phyloP scores from a whole-genome alignment of 2,329 filamentous ascomycete genomes.

The Elsinoe australis region DNA sequence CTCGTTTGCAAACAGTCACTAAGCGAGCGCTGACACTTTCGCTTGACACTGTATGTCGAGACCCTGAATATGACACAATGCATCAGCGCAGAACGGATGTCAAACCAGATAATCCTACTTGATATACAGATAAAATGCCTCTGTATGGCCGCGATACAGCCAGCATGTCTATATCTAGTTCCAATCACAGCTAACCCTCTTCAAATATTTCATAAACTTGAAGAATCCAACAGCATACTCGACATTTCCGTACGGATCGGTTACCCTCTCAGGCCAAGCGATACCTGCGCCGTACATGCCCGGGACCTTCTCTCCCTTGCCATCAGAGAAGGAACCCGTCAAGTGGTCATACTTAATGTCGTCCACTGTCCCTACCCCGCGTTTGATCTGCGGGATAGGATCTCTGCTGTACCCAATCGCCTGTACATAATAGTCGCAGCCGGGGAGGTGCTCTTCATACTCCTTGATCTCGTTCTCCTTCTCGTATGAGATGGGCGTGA shows the following conservation, averaged over 20 bases:
- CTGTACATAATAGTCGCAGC: constrained; percentile 48
- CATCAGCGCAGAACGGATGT: too few relatives aligned
- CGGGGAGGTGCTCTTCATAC: constrained; percentile 42
- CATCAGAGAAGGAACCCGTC: constrained; percentile 30
- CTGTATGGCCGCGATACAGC: too few relatives aligned
- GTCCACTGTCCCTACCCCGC: constrained; percentile 27
- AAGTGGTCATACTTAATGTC: constrained; percentile 41
- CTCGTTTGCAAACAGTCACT: too few relatives aligned
- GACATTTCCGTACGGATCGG: constrained; percentile 54
- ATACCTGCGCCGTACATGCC: constrained; percentile 56
- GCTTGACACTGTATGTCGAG: too few relatives aligned
- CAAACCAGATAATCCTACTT: too few relatives aligned
- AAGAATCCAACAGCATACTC: constrained; percentile 56
- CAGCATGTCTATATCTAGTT: too few relatives aligned
- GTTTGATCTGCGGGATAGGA: constrained; percentile 42
- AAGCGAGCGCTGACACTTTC: too few relatives aligned
- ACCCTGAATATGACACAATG: too few relatives aligned
- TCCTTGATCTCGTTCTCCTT: constrained; percentile 44
- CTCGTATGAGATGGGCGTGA: constrained; percentile 33
- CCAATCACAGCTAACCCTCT: constrained; percentile 49
- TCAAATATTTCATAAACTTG: constrained; percentile 59
- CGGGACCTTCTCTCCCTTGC: constrained; percentile 33
- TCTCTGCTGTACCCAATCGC: constrained; percentile 52
- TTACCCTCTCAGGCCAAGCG: constrained; percentile 54
- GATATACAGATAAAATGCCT: too few relatives aligned